A percentile compares a stretch with the other conserved stretches of the same genome.
Evolutionary conservation across 1,284 basidiomycete genomes (phyloP).

Genomic region (Coniferiporia sulphurascens): DNA sequence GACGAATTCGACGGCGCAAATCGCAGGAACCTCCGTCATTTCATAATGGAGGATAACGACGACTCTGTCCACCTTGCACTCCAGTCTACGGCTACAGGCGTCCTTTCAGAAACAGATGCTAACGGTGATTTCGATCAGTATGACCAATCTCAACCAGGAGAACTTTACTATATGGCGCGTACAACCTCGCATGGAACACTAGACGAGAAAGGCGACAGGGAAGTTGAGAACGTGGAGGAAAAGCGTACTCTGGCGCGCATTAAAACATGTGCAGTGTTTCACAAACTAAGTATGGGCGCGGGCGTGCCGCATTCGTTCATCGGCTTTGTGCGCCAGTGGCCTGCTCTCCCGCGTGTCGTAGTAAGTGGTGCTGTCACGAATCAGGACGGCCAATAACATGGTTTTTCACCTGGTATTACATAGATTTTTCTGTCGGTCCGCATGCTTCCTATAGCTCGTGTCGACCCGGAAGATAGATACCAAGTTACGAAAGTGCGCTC

Average conservation of each 20-base stretch:
- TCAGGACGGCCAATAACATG: not conserved
- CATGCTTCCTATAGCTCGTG: slow-evolving; percentile 43
- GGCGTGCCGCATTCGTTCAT: slow-evolving; percentile 59
- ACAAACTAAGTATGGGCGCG: slow-evolving; percentile 45
- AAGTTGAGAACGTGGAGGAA: slow-evolving; percentile 16
- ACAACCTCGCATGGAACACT: not conserved
- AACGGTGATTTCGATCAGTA: slow-evolving; percentile 16
- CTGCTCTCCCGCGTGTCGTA: slow-evolving; percentile 53
- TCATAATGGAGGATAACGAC: slow-evolving; percentile 34
- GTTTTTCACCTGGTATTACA: not conserved
- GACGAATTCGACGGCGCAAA: slow-evolving; percentile 53
- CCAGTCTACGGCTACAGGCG: slow-evolving; percentile 4
- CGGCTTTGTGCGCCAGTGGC: slow-evolving; percentile 52
- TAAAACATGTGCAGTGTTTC: slow-evolving; percentile 51
- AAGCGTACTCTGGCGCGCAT: slow-evolving; percentile 40
- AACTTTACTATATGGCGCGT: slow-evolving; percentile 8
- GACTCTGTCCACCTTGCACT: slow-evolving; percentile 18
- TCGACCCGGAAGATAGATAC: slow-evolving; percentile 45
- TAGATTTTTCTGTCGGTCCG: slow-evolving; percentile 58
- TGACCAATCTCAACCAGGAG: not conserved
- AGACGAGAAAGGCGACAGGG: not conserved
- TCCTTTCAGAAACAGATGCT: not conserved
- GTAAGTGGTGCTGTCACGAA: slow-evolving; percentile 30
- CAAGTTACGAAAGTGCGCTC: slow-evolving; percentile 49
- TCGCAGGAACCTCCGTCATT: slow-evolving; percentile 47